Base-by-base conservation (phyloP, 1,139 yeast species). In the Saccharomyces hybrid region DNA sequence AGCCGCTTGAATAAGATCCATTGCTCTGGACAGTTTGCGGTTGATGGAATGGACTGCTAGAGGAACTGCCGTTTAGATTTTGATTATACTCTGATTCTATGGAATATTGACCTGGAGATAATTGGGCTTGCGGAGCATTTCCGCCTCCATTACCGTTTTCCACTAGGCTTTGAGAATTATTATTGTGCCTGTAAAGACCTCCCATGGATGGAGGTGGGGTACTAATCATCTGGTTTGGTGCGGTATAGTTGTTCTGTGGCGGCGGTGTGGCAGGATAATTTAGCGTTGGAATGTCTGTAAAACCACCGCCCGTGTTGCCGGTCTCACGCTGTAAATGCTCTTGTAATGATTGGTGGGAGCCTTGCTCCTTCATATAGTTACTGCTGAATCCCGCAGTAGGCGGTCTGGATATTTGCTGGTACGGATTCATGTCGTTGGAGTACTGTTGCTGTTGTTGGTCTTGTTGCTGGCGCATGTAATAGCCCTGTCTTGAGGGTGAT, bases 301-400 rank as follows among this genome's bases (percentile, higher is more conserved):
- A 68, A 4, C 63, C 66, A 27, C 60, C 62, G 16, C 58, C 54
- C 14, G 54, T 53, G 26, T 51, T 48, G 19, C 51, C 41, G 19
- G 51, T 53, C 42, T 60, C 63, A 29, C 63, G 62, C 26, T 56
- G 57, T 27, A 51, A 55, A 48, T 49, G 50, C 50, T 58, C 59
- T 48, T 61, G 62, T 16, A 72, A 56, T 1, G 75, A 72, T 46
- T 68, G 74, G 16, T 71, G 74, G 0, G 75, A 73, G 27, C 68
- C 68, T 54, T 72, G 75, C 49, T 63, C 69, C 49, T 66, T 67
- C 69, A 71, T 63, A 52, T 72, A 72, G 49, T 66, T 70, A 5
- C 65, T 54, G 50, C 72, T 68, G 52, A 72, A 71, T 52, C 62
- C 68, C 9, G 63, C 62, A 32, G 58, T 56, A 11, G 68, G 63